A percentile compares a stretch with the other conserved stretches of the same genome.
These are phyloP conservation scores for Senna tora DNA, from an alignment of 306 rosid species.

Conservation along the genomic window DNA sequence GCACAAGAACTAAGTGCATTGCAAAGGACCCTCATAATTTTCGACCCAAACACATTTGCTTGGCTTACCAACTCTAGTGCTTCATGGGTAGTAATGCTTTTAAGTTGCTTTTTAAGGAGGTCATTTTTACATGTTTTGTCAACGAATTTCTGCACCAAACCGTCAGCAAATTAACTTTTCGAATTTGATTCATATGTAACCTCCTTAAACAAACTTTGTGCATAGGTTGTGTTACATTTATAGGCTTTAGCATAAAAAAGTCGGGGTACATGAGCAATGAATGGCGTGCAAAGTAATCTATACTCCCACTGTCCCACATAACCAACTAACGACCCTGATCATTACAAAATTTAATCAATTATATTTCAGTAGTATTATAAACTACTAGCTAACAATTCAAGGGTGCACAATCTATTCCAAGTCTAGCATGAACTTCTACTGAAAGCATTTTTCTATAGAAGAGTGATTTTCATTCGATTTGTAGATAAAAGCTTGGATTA, in stretches of 20 bases:
- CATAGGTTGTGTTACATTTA: constrained; percentile 4
- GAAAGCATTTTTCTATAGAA: too few species aligned
- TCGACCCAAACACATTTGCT: constrained; percentile 32
- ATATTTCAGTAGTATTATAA: background rate
- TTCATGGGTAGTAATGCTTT: constrained; percentile 12
- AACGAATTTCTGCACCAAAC: constrained; percentile 37
- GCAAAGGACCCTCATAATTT: constrained; percentile 51
- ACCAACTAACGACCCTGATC: background rate
- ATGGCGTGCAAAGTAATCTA: constrained; percentile 10
- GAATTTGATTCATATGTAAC: constrained; percentile 26
- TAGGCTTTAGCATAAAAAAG: background rate
- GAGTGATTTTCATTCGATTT: too few species aligned
- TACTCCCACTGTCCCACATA: background rate
- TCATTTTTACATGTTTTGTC: constrained; percentile 15
- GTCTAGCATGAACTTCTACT: background rate
- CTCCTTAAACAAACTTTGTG: constrained; percentile 1
- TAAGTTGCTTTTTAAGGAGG: constrained; percentile 15
- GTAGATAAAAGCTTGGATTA: too few species aligned
- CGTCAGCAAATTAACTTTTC: constrained; percentile 8
- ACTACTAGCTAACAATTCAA: background rate
- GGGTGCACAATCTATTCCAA: background rate
- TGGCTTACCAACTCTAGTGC: constrained; percentile 34
- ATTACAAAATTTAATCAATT: constrained; percentile 14
- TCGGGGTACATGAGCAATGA: background rate
- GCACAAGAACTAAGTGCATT: constrained; percentile 58